Conservation (phyloP, 2,329 filamentous ascomycete species). For the Pleoardoris graminearum region DNA sequence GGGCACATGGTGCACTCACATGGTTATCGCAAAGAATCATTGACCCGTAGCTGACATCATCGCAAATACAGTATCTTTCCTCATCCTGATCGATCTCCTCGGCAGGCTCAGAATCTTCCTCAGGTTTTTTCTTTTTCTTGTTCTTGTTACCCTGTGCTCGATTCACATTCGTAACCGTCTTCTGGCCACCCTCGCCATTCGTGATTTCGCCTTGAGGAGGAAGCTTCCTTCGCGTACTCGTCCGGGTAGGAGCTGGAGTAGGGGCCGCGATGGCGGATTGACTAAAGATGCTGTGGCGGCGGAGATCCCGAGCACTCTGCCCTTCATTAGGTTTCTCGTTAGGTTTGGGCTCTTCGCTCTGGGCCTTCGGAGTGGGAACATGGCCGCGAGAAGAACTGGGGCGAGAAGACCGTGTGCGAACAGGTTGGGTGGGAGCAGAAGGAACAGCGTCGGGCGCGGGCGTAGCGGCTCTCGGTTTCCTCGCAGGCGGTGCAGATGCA, state of each 20-base stretch:
- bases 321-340: conserved; percentile 46
- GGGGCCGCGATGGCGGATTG: conserved; percentile 37
- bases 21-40: conserved; percentile 85
- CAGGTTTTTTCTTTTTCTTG: conserved; percentile 54
- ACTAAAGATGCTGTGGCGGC: conserved; percentile 52
- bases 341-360: conserved; percentile 52
- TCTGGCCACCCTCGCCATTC: conserved; percentile 60
- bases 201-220: conserved; percentile 74
- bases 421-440: conserved; percentile 17
- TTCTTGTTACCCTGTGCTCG: conserved; percentile 56
- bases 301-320: conserved; percentile 43
- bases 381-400: conserved; percentile 42
- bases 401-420: conserved; percentile 46
- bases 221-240: conserved; percentile 64
- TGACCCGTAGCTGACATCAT: conserved; percentile 76
- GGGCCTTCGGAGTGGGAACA: conserved; percentile 48
- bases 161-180: conserved; percentile 70
- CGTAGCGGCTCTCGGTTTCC: conserved; percentile 24
- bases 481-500: conserved; percentile 18
- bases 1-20: conserved; percentile 46
- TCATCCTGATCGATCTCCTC: conserved; percentile 72
- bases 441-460: conserved; percentile 20
- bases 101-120: conserved; percentile 28
- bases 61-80: conserved; percentile 76
- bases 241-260: conserved; percentile 40